Evolutionary conservation across 1,284 basidiomycete species (phyloP).

Genomic region (Ustilago crameri): DNA sequence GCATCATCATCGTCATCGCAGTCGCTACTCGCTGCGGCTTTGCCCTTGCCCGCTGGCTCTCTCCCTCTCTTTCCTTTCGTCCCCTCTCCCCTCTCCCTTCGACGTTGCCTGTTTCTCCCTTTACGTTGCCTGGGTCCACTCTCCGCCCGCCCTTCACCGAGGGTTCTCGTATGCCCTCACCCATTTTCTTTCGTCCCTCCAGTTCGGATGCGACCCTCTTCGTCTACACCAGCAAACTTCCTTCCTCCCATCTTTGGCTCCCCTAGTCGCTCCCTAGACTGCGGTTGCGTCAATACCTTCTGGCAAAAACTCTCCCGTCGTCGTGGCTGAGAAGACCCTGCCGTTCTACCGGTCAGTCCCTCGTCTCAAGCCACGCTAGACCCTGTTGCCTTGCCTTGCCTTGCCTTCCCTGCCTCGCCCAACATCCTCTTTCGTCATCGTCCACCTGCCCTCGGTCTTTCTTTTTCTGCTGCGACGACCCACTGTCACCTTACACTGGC

Average conservation of each 20-base stretch:
- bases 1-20: background rate
- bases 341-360: background rate
- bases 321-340: slow-evolving; percentile 12
- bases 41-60: slow-evolving; percentile 1
- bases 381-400: slow-evolving; percentile 10
- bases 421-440: slow-evolving; percentile 37
- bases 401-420: slow-evolving; percentile 4
- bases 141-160: slow-evolving; percentile 10
- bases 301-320: background rate
- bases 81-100: background rate
- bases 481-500: slow-evolving; percentile 6
- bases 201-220: background rate
- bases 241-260: background rate
- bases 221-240: background rate
- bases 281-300: background rate
- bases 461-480: background rate
- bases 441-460: background rate
- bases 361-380: slow-evolving; percentile 35
- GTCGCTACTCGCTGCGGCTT: slow-evolving; percentile 4
- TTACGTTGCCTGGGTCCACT: slow-evolving; percentile 15
- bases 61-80: background rate
- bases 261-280: too few species aligned
- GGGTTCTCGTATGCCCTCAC: slow-evolving; percentile 7
- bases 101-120: background rate
- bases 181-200: slow-evolving; percentile 4